Base-by-base conservation (phyloP, 768 basidiomycete species). In the Pulveroboletus sp. region DNA sequence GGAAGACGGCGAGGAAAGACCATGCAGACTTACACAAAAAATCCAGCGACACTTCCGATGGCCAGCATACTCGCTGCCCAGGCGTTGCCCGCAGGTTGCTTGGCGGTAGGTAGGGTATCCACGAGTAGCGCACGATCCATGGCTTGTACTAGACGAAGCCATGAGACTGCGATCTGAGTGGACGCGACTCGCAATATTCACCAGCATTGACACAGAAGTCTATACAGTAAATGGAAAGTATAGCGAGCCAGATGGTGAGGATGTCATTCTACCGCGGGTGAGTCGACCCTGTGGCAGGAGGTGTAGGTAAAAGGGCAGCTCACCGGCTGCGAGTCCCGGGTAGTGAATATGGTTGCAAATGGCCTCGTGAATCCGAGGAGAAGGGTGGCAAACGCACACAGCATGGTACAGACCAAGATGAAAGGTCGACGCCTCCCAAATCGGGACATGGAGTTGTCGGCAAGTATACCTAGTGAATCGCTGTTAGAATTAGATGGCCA, bases 61-160 rank as follows among this genome's bases (percentile, higher is more conserved):
- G 89, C 90, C 39, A 88, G 71, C 91, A 96, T 94, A n/a, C 87
- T 74, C 1, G 89, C 91, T 1, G 92, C 94, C 94, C 94, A 98
- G 0, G 94, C 94, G 62, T 94, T 96, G 1, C 89, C 93, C 8
- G 78, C 73, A 6, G 93, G 82, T 65, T 98, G 94, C 24, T 81
- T 73, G 1, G 77, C 64, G 0, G 86, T 71, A 0, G 92, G 85
- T 5, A 95, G 67, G 0, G 79, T 87, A 63, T 98, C 94, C 1
- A 98, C 90, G 8, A 97, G 73, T 9, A 96, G 77, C 0, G 93
- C 90, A 42, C 94, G 87, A 65, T 96, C 92, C 17, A 92, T 81
- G 1, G 93, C 90, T 73, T 88, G 87, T 3, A 94, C 92, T 86
- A 35, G 57, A 47, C 40, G 9, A 46, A 28, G 28, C 43, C 18